Percentiles rank a stretch among this genome's conserved stretches.
Evolutionary conservation across 768 basidiomycete species (phyloP).

Genomic region (Rhodotorula sphaerocarpa): DNA sequence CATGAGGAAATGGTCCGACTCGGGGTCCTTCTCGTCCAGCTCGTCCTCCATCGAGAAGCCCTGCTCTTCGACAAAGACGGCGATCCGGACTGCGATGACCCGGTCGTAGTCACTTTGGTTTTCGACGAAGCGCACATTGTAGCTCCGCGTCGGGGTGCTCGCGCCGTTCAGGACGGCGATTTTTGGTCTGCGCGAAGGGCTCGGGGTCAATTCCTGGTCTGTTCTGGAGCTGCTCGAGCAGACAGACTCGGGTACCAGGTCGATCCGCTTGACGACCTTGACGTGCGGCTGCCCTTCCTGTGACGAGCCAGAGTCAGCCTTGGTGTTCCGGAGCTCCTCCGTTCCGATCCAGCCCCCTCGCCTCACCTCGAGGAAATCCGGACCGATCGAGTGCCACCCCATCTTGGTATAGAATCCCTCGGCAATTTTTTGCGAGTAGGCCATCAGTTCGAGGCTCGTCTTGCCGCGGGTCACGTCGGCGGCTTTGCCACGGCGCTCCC

Average conservation of each 20-base stretch:
- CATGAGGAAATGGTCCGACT: slow-evolving; percentile 23
- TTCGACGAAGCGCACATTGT: neutral
- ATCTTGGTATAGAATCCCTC: slow-evolving; percentile 3
- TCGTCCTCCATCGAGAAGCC: slow-evolving; percentile 30
- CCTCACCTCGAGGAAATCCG: slow-evolving; percentile 22
- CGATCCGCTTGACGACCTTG: slow-evolving; percentile 19
- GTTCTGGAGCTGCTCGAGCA: too few relatives aligned
- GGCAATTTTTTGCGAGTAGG: slow-evolving; percentile 13
- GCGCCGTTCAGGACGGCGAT: neutral
- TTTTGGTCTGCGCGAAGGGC: neutral
- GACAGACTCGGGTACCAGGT: slow-evolving; percentile 6
- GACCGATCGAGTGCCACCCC: slow-evolving; percentile 10
- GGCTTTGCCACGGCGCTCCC: neutral
- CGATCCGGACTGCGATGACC: slow-evolving; percentile 11
- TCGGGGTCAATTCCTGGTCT: too few relatives aligned
- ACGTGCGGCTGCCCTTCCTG: slow-evolving; percentile 27
- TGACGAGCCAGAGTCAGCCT: too few relatives aligned
- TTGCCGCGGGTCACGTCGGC: neutral
- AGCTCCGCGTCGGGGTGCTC: neutral
- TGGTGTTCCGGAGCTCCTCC: too few relatives aligned
- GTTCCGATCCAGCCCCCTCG: too few relatives aligned
- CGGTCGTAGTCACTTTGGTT: neutral
- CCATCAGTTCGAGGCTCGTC: neutral
- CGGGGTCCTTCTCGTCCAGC: slow-evolving; percentile 28
- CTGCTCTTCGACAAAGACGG: slow-evolving; percentile 30